Evolutionary conservation across 2,329 filamentous ascomycete species (phyloP), one percentile per base, ranked within the genome.

Genomic region (Curvularia verruculosa): DNA sequence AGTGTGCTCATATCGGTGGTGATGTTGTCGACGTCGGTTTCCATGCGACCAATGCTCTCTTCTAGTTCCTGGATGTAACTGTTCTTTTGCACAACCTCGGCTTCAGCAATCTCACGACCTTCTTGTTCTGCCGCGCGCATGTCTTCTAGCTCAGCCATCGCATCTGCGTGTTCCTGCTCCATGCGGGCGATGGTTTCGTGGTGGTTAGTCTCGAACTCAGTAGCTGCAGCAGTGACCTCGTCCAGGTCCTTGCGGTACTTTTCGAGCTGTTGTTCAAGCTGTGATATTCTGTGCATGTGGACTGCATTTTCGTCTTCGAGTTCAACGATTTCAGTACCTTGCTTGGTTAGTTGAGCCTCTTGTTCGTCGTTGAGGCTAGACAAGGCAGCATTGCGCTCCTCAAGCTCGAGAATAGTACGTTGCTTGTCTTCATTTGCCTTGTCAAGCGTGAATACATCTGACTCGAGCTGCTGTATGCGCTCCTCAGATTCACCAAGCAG

Each of bases 61-160:
- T 80, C 75, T 10, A 81, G 69, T 15, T 73, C 68, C 12, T 76
- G 73, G 44, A 81, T 80, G 46, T 70, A 69, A 6, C 68, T 67
- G 7, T 72, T 66, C 63, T 78, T 78, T 41, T 78, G 73, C 21
- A 71, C 67, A 3, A 70, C 69, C n/a, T 78, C 72, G 15, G 66
- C 65, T 60, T 81, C 78, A 4, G 77, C 78, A 41, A 68, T 60
- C 10, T 69, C 68, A 40, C 77, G 79, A 8, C 69, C 68, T 9
- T 72, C 68, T n/a, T 61, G 68, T 65, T 80, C 77, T 8, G 62
- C 68, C 12, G 69, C 71, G 13, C 80, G 69, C 15, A 75, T 69
- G 10, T 63, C 64, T 51, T 81, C 68, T 1, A 81, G 69, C 1
- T 74, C 72, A 3, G 67, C 60, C 1, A 80, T 68, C 5, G 63